A percentile compares a stretch with the other conserved stretches of the same genome.
Evolutionary conservation across 495 filamentous ascomycete genomes (phyloP).

Genomic region (Podospora anserina): DNA sequence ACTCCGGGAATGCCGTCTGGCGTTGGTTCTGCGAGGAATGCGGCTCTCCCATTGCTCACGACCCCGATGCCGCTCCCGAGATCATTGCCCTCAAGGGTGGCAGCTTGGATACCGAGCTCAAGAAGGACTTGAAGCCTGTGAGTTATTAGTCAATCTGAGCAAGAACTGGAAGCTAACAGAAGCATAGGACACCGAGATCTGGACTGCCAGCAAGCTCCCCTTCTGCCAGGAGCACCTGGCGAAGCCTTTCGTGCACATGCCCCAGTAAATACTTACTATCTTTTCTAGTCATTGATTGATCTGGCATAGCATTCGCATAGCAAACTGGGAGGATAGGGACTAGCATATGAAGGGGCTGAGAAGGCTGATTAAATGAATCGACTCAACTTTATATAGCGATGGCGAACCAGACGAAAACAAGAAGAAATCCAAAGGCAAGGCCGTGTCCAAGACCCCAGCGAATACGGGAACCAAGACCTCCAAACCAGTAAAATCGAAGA

Average conservation of each 20-base stretch:
- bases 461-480: not conserved
- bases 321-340: not conserved
- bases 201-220: conserved; percentile 63
- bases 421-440: not conserved
- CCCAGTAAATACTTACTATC: conserved; percentile 40
- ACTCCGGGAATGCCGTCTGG: conserved; percentile 58
- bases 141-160: conserved; percentile 15
- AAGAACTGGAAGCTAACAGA: not conserved
- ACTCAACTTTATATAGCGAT: not conserved
- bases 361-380: not conserved
- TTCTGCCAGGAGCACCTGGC: conserved; percentile 64
- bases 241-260: conserved; percentile 61
- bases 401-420: not conserved
- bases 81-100: conserved; percentile 70
- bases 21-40: conserved; percentile 68
- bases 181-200: conserved; percentile 62
- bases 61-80: conserved; percentile 62
- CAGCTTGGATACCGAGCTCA: conserved; percentile 57
- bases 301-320: not conserved
- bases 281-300: conserved; percentile 2
- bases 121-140: conserved; percentile 66
- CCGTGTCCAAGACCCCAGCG: not conserved
- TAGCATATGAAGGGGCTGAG: not conserved
- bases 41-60: conserved; percentile 66
- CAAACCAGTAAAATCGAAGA: not conserved